Evolutionary conservation across 768 basidiomycete species (phyloP).

Genomic region (Phlebiopsis gigantea): DNA sequence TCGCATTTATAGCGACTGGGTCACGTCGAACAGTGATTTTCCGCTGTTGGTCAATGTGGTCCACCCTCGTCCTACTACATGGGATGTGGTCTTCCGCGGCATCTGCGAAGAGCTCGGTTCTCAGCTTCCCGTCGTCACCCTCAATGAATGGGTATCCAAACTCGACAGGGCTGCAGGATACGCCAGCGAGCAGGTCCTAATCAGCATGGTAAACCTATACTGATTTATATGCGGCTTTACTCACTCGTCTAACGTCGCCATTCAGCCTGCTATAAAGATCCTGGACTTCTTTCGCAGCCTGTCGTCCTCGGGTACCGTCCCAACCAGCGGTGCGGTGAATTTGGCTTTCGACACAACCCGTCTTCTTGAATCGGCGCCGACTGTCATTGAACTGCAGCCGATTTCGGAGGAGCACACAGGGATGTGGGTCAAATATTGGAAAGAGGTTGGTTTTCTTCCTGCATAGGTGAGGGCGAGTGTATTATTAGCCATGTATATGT

Average conservation of each 20-base stretch:
- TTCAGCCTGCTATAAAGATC: conserved; percentile 14
- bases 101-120: neutral
- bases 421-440: conserved; percentile 11
- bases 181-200: conserved; percentile 2
- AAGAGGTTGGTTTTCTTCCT: neutral
- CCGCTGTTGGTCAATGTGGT: conserved; percentile 14
- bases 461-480: too few species aligned
- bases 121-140: neutral
- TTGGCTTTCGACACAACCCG: conserved; percentile 1
- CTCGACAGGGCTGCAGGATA: neutral
- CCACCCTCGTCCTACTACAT: conserved; percentile 14
- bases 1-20: neutral
- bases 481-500: too few species aligned
- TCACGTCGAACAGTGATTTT: neutral
- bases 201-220: conserved; percentile 4
- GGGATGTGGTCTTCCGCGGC: conserved; percentile 5
- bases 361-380: neutral
- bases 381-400: neutral
- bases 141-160: conserved; percentile 6
- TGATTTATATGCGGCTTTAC: neutral
- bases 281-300: conserved; percentile 8
- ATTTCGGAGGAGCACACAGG: neutral
- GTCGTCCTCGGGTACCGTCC: too few species aligned
- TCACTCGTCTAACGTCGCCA: neutral
- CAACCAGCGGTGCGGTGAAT: neutral